A percentile compares a stretch with the other conserved stretches of the same genome.
phyloP scores from a whole-genome alignment of 2,329 filamentous ascomycete species.

The Phialophora tarda region DNA sequence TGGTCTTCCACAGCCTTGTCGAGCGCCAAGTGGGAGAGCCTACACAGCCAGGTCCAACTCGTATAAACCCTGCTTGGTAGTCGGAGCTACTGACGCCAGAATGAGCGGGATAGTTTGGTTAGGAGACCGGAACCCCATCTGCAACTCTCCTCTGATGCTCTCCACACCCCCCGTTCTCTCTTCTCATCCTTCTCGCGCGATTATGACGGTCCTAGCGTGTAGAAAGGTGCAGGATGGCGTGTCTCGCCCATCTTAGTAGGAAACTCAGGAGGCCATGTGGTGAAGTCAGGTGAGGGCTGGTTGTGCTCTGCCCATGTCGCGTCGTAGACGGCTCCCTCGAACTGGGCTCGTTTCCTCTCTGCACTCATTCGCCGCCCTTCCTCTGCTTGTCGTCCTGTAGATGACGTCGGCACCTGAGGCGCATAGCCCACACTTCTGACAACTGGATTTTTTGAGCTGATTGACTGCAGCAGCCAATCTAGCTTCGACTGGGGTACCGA shows the following conservation, averaged over 20 bases:
- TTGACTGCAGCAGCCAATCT: slow-evolving; percentile 27
- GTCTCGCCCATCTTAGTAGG: slow-evolving; percentile 3
- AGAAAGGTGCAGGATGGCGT: neutral
- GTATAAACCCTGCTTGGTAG: neutral
- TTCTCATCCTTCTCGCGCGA: neutral
- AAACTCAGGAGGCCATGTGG: neutral
- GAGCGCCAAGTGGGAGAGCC: neutral
- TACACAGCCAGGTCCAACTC: neutral
- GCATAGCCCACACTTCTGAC: neutral
- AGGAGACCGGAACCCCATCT: neutral
- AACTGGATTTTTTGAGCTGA: neutral
- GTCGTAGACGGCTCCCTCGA: slow-evolving; percentile 8
- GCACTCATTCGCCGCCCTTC: neutral
- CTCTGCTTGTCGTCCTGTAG: neutral
- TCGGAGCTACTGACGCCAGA: neutral
- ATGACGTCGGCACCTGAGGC: neutral
- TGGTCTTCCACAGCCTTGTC: neutral
- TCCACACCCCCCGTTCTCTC: neutral
- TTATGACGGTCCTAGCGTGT: neutral
- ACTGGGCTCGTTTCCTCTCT: slow-evolving; percentile 7
- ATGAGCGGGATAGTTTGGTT: neutral
- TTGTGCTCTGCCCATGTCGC: slow-evolving; percentile 2
- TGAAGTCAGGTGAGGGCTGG: neutral
- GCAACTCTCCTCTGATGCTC: neutral
- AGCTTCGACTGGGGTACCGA: slow-evolving; percentile 28